These are phyloP conservation scores for Trypanosoma congolense DNA, from an alignment of 208 protist species.

Conservation along the genomic window DNA sequence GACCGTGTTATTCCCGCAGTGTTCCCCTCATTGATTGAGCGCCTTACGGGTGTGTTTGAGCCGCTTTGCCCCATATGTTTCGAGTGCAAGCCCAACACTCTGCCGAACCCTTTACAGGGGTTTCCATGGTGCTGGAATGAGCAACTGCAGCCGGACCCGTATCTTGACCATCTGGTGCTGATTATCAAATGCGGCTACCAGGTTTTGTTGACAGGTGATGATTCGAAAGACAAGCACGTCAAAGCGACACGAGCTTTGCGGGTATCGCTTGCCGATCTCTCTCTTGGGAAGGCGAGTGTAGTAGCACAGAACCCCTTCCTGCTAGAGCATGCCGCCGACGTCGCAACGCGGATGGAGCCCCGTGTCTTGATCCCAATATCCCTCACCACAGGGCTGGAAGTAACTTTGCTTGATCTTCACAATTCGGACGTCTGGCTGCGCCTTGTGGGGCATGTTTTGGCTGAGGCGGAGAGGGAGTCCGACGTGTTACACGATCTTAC, in stretches of 20 bases:
- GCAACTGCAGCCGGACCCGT: constrained; percentile 53
- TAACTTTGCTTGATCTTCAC: constrained; percentile 68
- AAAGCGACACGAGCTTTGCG: constrained; percentile 38
- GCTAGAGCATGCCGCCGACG: constrained; percentile 35
- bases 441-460: constrained; percentile 52
- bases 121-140: constrained; percentile 81
- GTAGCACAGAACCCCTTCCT: constrained; percentile 56
- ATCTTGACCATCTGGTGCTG: constrained; percentile 47
- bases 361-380: constrained; percentile 56
- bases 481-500: constrained; percentile 68
- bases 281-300: constrained; percentile 40
- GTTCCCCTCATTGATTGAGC: constrained; percentile 64
- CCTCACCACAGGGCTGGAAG: constrained; percentile 40
- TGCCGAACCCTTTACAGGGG: constrained; percentile 24
- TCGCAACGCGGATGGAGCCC: constrained; percentile 8
- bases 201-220: constrained; percentile 12
- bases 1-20: constrained; percentile 48
- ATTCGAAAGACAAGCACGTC: constrained; percentile 9
- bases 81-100: constrained; percentile 9
- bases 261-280: constrained; percentile 46
- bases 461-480: constrained; percentile 65
- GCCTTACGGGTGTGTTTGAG: constrained; percentile 52
- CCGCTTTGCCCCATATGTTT: constrained; percentile 32
- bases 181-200: constrained; percentile 65
- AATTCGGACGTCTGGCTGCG: constrained; percentile 70